Conservation (phyloP, 2,329 filamentous ascomycete species). For the Pseudocercospora fuligena region DNA sequence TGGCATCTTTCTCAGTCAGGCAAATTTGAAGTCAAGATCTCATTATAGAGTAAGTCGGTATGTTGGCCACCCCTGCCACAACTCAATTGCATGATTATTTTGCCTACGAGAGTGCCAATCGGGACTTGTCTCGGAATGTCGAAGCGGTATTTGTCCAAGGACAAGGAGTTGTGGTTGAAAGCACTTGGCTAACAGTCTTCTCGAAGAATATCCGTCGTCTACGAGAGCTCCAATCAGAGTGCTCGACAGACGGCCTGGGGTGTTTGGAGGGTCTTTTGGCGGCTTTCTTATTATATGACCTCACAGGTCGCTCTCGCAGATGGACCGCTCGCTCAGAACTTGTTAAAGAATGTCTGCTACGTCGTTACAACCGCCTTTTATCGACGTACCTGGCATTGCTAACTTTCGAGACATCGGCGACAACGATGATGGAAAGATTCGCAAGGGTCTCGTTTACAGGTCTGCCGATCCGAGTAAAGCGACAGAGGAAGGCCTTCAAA, state of each 20-base stretch:
- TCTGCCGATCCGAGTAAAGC: slow-evolving; percentile 69
- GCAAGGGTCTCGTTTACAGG: slow-evolving; percentile 65
- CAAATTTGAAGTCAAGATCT: not conserved
- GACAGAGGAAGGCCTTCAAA: slow-evolving; percentile 58
- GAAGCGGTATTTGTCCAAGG: not conserved
- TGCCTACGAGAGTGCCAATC: slow-evolving; percentile 10
- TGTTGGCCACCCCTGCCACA: not conserved
- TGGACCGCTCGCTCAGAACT: slow-evolving; percentile 1
- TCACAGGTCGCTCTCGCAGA: not conserved
- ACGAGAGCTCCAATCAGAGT: slow-evolving; percentile 12
- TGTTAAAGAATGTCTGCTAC: slow-evolving; percentile 16
- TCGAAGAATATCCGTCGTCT: not conserved
- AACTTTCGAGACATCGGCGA: slow-evolving; percentile 71
- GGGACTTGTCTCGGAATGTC: not conserved
- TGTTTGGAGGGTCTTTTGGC: not conserved
- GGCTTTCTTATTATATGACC: slow-evolving; percentile 2
- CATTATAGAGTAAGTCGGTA: not conserved
- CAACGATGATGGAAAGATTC: slow-evolving; percentile 45
- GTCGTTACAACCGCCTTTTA: slow-evolving; percentile 41
- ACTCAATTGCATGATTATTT: not conserved
- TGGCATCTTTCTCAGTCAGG: not conserved
- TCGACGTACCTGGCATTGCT: slow-evolving; percentile 60
- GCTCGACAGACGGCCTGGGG: not conserved
- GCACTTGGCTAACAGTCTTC: not conserved
- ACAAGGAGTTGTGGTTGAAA: slow-evolving; percentile 7